phyloP scores from a whole-genome alignment of 2,329 filamentous ascomycete species.

The Fusarium stilboides region DNA sequence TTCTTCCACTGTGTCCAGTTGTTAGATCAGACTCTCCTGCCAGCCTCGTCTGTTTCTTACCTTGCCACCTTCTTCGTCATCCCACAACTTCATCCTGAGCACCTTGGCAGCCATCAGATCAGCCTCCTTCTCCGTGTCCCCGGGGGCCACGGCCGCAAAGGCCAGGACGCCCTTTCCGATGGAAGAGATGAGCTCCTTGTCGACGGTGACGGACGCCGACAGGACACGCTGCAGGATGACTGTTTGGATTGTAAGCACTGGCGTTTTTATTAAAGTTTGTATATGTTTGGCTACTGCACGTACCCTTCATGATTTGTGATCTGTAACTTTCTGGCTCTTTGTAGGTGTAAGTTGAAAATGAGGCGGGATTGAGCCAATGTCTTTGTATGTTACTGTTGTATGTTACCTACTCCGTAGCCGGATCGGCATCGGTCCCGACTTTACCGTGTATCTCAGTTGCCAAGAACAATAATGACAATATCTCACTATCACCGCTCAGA shows the following conservation, averaged over 20 bases:
- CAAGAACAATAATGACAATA: background rate
- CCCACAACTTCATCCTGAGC: conserved; percentile 92
- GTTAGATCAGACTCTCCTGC: conserved; percentile 24
- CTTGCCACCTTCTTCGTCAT: conserved; percentile 79
- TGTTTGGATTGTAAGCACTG: conserved; percentile 56
- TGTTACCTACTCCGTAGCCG: conserved; percentile 29
- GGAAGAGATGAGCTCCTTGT: conserved; percentile 88
- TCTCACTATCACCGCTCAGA: background rate
- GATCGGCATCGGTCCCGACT: conserved; percentile 40
- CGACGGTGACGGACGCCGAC: conserved; percentile 95
- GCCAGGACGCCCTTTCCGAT: conserved; percentile 93
- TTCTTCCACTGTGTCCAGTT: conserved; percentile 83
- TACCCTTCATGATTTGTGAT: conserved; percentile 45
- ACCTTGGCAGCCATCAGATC: conserved; percentile 88
- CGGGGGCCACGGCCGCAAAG: conserved; percentile 90
- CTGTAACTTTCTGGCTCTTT: conserved; percentile 3
- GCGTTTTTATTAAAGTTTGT: conserved; percentile 8
- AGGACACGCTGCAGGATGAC: conserved; percentile 94
- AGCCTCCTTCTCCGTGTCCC: conserved; percentile 90
- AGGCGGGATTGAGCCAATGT: conserved; percentile 19
- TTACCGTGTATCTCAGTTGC: conserved; percentile 20
- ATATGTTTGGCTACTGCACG: conserved; percentile 17
- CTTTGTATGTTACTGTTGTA: conserved; percentile 18
- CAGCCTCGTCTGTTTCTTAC: conserved; percentile 58
- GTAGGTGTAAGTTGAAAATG: conserved; percentile 16